A percentile compares a stretch with the other conserved stretches of the same genome.
These are phyloP conservation scores for Trichoderma atroviride DNA, from an alignment of 2,329 filamentous ascomycete species.

Conservation along the genomic window DNA sequence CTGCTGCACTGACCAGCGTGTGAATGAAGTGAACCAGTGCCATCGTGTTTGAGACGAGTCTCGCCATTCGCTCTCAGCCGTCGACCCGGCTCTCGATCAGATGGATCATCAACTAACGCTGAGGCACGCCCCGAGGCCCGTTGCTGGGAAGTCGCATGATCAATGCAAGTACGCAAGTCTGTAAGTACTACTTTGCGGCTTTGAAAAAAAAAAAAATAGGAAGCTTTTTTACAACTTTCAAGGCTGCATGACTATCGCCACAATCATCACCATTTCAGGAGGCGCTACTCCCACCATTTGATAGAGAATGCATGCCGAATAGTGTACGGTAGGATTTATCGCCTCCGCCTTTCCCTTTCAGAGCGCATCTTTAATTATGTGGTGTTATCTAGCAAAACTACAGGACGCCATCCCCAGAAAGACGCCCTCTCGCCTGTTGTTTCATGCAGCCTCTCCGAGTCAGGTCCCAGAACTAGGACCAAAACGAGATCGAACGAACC, in stretches of 20 bases:
- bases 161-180: background rate
- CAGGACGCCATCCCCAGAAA: constrained; percentile 11
- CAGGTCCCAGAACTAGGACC: constrained; percentile 18
- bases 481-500: constrained; percentile 24
- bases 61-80: background rate
- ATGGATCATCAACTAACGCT: background rate
- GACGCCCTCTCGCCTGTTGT: constrained; percentile 9
- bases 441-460: constrained; percentile 23
- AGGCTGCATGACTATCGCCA: constrained; percentile 8
- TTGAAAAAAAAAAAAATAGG: background rate
- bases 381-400: background rate
- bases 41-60: background rate
- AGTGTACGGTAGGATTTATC: background rate
- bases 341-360: constrained; percentile 4
- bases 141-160: background rate
- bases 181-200: background rate
- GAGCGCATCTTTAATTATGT: background rate
- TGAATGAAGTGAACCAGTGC: background rate
- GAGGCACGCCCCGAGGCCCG: background rate
- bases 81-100: background rate
- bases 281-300: background rate
- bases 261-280: background rate
- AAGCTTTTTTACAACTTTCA: background rate
- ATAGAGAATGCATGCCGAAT: background rate
- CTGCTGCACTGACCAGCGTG: constrained; percentile 15